These are phyloP conservation scores for Ascoidea tarda DNA, from an alignment of 805 yeast genomes.

Conservation along the genomic window DNA sequence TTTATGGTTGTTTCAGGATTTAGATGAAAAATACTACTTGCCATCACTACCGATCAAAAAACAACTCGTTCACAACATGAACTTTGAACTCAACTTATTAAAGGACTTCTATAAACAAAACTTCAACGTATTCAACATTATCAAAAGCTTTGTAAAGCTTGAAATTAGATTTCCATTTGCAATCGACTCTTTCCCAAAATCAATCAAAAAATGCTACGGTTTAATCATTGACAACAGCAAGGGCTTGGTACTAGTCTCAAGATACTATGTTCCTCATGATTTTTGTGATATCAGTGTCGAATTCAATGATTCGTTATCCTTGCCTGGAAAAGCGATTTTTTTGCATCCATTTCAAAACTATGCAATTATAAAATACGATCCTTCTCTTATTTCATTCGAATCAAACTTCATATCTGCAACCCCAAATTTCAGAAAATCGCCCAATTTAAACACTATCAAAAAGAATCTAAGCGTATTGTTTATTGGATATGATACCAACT, in stretches of 20 bases:
- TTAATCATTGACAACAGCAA: conserved; percentile 10
- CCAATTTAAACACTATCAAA: conserved; percentile 8
- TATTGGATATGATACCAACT: conserved; percentile 11
- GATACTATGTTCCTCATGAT: conserved; percentile 11
- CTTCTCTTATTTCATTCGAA: conserved; percentile 9
- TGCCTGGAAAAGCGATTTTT: conserved; percentile 11
- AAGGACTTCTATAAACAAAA: conserved; percentile 8
- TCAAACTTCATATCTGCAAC: conserved; percentile 9
- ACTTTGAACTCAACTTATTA: conserved; percentile 7
- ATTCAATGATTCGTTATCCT: conserved; percentile 9
- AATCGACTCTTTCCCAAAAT: conserved; percentile 9
- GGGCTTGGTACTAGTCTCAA: conserved; percentile 9
- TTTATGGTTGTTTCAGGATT: conserved; percentile 11
- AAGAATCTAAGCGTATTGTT: conserved; percentile 10
- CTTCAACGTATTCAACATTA: conserved; percentile 5
- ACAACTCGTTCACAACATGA: conserved; percentile 6
- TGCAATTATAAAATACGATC: conserved; percentile 11
- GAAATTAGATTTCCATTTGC: conserved; percentile 11
- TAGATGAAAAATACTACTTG: conserved; percentile 9
- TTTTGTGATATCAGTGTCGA: conserved; percentile 10
- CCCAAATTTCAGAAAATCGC: conserved; percentile 6
- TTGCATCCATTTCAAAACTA: conserved; percentile 12
- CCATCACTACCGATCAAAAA: conserved; percentile 11
- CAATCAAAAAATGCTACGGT: conserved; percentile 10
- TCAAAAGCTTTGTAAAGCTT: conserved; percentile 10